Conservation (phyloP, 441 rosid genomes). For the Monsonia emarginata region DNA sequence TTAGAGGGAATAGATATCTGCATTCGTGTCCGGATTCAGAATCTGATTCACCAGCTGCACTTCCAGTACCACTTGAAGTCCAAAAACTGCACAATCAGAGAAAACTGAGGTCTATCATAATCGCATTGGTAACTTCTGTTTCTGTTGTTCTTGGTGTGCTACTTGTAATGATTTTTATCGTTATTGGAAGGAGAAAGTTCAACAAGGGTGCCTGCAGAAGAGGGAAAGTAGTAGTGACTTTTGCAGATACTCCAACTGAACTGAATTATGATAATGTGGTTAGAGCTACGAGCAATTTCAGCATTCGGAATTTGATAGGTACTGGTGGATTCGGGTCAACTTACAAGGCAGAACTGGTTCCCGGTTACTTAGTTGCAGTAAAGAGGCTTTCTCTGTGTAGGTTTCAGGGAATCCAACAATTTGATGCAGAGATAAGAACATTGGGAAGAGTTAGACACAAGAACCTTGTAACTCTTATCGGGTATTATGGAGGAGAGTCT, state of each 20-base stretch:
- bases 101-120: constrained; percentile 21
- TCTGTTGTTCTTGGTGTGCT: constrained; percentile 25
- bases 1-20: constrained; percentile 31
- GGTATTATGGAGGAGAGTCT: constrained; percentile 69
- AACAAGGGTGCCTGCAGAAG: constrained; percentile 20
- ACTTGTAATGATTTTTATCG: constrained; percentile 18
- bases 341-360: constrained; percentile 59
- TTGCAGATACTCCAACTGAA: constrained; percentile 44
- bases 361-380: constrained; percentile 50
- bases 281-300: constrained; percentile 65
- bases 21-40: constrained; percentile 24
- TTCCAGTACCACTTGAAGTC: constrained; percentile 20
- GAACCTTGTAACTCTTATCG: constrained; percentile 65
- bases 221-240: constrained; percentile 52
- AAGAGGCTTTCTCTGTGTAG: constrained; percentile 79
- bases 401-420: constrained; percentile 70
- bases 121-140: constrained; percentile 32
- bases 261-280: constrained; percentile 64
- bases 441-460: constrained; percentile 62
- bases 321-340: constrained; percentile 83
- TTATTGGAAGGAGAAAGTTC: constrained; percentile 26
- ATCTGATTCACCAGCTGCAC: constrained; percentile 14
- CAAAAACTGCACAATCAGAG: constrained; percentile 18
- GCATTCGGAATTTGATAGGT: constrained; percentile 67
- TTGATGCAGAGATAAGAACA: constrained; percentile 68